These are phyloP conservation scores for Lachnellula hyalina DNA, from an alignment of 2,329 filamentous ascomycete species.

Conservation along the genomic window DNA sequence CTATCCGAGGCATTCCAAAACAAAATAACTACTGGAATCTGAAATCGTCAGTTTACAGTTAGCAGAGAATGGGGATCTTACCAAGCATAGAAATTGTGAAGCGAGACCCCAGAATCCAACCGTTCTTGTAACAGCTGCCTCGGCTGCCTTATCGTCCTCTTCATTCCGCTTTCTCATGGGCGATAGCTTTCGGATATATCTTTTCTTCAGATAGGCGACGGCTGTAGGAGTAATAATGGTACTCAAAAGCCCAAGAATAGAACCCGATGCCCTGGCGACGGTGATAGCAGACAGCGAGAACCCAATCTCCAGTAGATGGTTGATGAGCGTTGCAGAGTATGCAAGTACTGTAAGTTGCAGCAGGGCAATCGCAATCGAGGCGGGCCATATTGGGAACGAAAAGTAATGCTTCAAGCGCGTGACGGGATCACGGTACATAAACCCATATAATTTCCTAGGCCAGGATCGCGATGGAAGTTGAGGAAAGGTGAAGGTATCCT, in stretches of 20 bases:
- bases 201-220: conserved; percentile 32
- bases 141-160: conserved; percentile 17
- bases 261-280: conserved; percentile 38
- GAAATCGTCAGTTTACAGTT: not conserved
- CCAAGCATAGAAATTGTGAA: conserved; percentile 34
- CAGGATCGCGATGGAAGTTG: not conserved
- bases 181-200: not conserved
- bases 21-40: conserved; percentile 33
- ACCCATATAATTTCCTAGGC: conserved; percentile 2
- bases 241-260: conserved; percentile 42
- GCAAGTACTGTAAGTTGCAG: conserved; percentile 45
- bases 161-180: conserved; percentile 7
- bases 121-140: conserved; percentile 6
- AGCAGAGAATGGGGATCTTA: conserved; percentile 15
- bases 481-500: not conserved
- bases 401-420: conserved; percentile 32
- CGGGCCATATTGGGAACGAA: conserved; percentile 33
- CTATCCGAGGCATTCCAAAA: conserved; percentile 21
- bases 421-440: conserved; percentile 23
- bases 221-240: conserved; percentile 45
- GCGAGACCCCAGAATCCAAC: conserved; percentile 35
- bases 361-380: conserved; percentile 44
- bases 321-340: conserved; percentile 48
- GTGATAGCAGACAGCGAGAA: conserved; percentile 43
- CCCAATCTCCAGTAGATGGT: conserved; percentile 44